A percentile compares a stretch with the other conserved stretches of the same genome.
These are phyloP conservation scores for Penicillium coffeae DNA, from an alignment of 495 filamentous ascomycete species.

Conservation along the genomic window DNA sequence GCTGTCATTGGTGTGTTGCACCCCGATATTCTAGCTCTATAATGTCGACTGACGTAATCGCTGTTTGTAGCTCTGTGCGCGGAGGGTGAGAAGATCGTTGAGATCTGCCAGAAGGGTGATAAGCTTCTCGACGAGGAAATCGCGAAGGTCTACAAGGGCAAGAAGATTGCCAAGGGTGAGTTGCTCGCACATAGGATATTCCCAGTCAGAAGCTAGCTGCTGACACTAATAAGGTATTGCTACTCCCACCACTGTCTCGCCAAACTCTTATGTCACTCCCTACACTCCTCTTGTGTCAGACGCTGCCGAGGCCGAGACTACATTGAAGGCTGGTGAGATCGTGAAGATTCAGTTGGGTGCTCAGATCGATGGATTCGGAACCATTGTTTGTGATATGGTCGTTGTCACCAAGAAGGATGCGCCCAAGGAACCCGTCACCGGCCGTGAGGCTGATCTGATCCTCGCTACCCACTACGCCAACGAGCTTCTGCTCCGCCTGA, in stretches of 20 bases:
- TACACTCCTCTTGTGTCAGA: constrained; percentile 91
- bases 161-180: constrained; percentile 87
- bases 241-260: constrained; percentile 94
- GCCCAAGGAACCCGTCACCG: constrained; percentile 56
- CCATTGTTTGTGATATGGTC: constrained; percentile 93
- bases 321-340: constrained; percentile 76
- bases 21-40: not conserved
- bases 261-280: constrained; percentile 89
- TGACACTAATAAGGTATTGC: constrained; percentile 58
- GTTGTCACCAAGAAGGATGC: constrained; percentile 60
- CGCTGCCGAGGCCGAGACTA: constrained; percentile 70
- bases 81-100: constrained; percentile 85
- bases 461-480: constrained; percentile 93
- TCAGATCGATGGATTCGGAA: constrained; percentile 95
- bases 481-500: constrained; percentile 85
- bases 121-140: constrained; percentile 91
- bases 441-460: constrained; percentile 78
- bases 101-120: constrained; percentile 92
- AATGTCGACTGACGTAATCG: constrained; percentile 18
- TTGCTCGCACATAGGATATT: constrained; percentile 2
- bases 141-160: constrained; percentile 94
- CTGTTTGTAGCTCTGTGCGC: constrained; percentile 60
- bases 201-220: not conserved
- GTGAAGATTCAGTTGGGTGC: constrained; percentile 97
- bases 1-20: constrained; percentile 61